Conservation (phyloP, 2,329 filamentous ascomycete genomes). For the Corynespora cassiicola region DNA sequence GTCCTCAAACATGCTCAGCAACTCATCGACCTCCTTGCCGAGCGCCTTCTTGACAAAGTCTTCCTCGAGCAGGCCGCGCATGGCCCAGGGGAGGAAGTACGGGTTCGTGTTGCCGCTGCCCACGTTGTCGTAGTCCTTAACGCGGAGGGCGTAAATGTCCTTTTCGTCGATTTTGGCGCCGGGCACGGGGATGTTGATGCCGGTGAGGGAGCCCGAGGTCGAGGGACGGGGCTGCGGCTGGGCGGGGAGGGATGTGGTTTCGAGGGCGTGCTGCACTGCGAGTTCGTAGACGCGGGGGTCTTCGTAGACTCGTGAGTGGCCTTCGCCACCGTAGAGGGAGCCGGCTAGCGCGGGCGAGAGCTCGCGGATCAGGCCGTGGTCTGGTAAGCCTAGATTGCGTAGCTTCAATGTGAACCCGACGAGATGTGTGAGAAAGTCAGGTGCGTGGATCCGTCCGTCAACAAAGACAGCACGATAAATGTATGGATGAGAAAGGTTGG, state of each 20-base stretch:
- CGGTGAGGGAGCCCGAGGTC: constrained; percentile 31
- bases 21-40: constrained; percentile 74
- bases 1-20: constrained; percentile 88
- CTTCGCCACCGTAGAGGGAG: constrained; percentile 88
- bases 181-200: constrained; percentile 39
- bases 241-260: constrained; percentile 50
- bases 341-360: constrained; percentile 87
- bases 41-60: constrained; percentile 85
- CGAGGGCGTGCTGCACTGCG: constrained; percentile 55
- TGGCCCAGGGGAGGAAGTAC: constrained; percentile 92
- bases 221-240: constrained; percentile 21
- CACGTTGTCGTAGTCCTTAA: constrained; percentile 40
- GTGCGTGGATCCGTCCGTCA: constrained; percentile 88
- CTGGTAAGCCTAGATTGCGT: constrained; percentile 88
- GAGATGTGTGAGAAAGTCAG: constrained; percentile 91
- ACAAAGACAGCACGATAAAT: constrained; percentile 97
- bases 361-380: constrained; percentile 92
- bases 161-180: constrained; percentile 25
- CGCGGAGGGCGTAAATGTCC: constrained; percentile 33
- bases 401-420: constrained; percentile 93
- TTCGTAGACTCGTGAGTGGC: constrained; percentile 92
- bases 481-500: constrained; percentile 85
- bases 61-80: constrained; percentile 91
- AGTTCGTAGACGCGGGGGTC: constrained; percentile 82
- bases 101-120: constrained; percentile 68